Conservation (phyloP, 768 basidiomycete genomes). For the Sarcomyxa edulis region DNA sequence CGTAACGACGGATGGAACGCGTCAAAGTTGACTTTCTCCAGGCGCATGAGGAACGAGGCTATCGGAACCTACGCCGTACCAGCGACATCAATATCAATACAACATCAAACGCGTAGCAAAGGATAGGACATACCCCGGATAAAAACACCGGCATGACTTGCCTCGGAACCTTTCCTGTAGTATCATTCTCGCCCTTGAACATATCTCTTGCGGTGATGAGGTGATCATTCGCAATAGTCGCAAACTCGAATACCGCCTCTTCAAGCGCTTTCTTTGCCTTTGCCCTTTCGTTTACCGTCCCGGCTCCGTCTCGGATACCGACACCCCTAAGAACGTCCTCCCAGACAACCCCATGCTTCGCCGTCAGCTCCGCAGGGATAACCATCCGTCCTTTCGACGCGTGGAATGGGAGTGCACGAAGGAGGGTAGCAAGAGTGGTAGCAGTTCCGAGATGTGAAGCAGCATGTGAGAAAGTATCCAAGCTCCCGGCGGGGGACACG, state of each 20-base stretch:
- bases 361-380: conserved; percentile 79
- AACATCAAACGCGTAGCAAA: conserved; percentile 18
- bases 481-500: not conserved
- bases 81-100: conserved; percentile 8
- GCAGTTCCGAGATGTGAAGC: conserved; percentile 80
- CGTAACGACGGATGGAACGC: conserved; percentile 62
- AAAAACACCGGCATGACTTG: conserved; percentile 69
- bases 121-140: conserved; percentile 59
- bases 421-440: conserved; percentile 62
- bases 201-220: conserved; percentile 68
- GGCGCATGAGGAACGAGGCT: conserved; percentile 51
- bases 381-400: conserved; percentile 64
- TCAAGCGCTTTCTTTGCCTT: conserved; percentile 62
- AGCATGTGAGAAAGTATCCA: conserved; percentile 50
- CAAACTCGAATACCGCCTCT: conserved; percentile 81
- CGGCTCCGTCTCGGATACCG: conserved; percentile 29
- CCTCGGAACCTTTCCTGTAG: conserved; percentile 45
- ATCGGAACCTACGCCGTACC: conserved; percentile 54
- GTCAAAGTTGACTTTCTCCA: conserved; percentile 70
- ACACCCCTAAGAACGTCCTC: conserved; percentile 72
- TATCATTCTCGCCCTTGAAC: conserved; percentile 54
- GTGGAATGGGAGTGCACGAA: conserved; percentile 77
- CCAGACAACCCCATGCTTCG: conserved; percentile 70
- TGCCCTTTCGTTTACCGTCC: too few relatives aligned
- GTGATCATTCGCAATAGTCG: conserved; percentile 77